A percentile compares a stretch with the other conserved stretches of the same genome.
phyloP scores from a whole-genome alignment of 371 early-diverging fungal genomes.

The Entomophthora muscae region DNA sequence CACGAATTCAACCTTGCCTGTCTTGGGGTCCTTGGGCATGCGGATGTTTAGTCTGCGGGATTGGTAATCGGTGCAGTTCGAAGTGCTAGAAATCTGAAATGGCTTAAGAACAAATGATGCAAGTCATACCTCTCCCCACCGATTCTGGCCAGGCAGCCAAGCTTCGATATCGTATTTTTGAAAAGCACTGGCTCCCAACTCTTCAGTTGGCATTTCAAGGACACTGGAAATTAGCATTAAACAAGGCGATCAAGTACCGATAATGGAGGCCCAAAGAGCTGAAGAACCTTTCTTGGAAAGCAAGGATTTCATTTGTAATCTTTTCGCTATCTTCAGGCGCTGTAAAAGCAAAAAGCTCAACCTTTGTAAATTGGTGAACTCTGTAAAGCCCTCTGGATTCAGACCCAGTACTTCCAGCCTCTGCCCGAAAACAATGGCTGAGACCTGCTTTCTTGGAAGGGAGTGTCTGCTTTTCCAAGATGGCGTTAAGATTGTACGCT shows the following conservation, averaged over 20 bases:
- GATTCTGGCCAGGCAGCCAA: constrained; percentile 77
- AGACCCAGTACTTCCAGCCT: constrained; percentile 68
- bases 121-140: constrained; percentile 86
- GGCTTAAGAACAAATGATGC: too few species aligned
- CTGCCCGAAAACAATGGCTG: constrained; percentile 75
- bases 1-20: constrained; percentile 33
- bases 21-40: constrained; percentile 15
- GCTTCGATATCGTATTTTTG: constrained; percentile 89
- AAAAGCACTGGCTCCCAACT: constrained; percentile 82
- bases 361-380: constrained; percentile 88
- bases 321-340: constrained; percentile 38
- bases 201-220: constrained; percentile 82
- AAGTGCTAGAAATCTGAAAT: constrained; percentile 47
- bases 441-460: constrained; percentile 60
- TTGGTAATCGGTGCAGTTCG: constrained; percentile 84
- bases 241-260: constrained; percentile 24
- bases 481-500: constrained; percentile 51
- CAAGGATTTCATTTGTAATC: constrained; percentile 47
- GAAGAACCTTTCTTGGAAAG: constrained; percentile 58
- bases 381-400: constrained; percentile 79
- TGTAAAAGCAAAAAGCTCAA: constrained; percentile 74
- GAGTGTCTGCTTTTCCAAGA: constrained; percentile 30
- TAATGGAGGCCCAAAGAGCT: constrained; percentile 62
- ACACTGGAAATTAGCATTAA: constrained; percentile 38
- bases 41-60: constrained; percentile 52